phyloP scores from a whole-genome alignment of 345 rosid species.

The Pseudoturritis turrita region DNA sequence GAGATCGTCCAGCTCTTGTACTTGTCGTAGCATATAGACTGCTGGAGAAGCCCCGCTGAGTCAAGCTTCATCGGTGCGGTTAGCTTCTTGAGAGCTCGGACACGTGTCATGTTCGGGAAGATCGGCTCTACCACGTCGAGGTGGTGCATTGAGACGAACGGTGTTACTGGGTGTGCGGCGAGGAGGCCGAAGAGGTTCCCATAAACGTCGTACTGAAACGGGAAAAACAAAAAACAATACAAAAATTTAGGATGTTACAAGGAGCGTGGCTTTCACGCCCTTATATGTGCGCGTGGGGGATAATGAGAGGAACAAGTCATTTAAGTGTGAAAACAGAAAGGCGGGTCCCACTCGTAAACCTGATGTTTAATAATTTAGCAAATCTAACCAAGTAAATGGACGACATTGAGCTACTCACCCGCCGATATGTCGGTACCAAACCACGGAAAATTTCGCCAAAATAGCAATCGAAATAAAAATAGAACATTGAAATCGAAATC shows the following conservation, averaged over 20 bases:
- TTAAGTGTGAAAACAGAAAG: not conserved
- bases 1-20: conserved; percentile 70
- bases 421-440: conserved; percentile 29
- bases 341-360: conserved; percentile 27
- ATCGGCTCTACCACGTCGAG: conserved; percentile 91
- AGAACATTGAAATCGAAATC: conserved; percentile 4
- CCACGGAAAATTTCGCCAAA: not conserved
- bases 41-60: conserved; percentile 85
- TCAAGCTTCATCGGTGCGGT: conserved; percentile 65
- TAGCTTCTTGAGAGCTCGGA: conserved; percentile 60
- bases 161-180: conserved; percentile 84
- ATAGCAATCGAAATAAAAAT: not conserved
- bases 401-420: conserved; percentile 22
- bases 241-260: not conserved
- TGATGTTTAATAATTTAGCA: not conserved
- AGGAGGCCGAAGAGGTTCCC: conserved; percentile 94
- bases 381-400: not conserved
- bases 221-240: not conserved
- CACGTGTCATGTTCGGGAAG: conserved; percentile 78
- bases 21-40: conserved; percentile 87
- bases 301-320: not conserved
- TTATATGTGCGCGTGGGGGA: not conserved
- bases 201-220: conserved; percentile 81
- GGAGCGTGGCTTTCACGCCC: not conserved
- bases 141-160: conserved; percentile 85